Evolutionary conservation across 768 basidiomycete genomes (phyloP), one percentile per base, ranked within the genome.

Genomic region (Paxillus involutus): DNA sequence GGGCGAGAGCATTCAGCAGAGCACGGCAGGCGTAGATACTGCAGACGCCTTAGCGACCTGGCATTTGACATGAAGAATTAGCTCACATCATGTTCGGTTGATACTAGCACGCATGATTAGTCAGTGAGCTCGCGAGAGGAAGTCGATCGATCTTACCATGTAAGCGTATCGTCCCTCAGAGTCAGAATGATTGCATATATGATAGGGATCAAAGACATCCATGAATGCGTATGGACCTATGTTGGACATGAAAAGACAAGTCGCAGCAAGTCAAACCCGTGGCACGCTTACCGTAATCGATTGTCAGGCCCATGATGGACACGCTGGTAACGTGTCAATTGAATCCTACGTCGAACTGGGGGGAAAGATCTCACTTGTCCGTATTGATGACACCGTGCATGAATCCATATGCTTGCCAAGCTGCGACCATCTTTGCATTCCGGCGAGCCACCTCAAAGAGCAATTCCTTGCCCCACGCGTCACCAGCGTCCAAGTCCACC

Each of bases 321-420:
- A 90, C 82, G 51, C 88, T 90, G 58, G n/a, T 14, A 35, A 42
- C 35, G 41, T 12, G 51, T 67, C 32, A 66, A 41, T 24, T 37
- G 52, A 48, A 32, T 29, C 33, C 32, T 0, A 13, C 8, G 30
- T 13, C 16, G 43, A 11, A 10, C 10, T 26, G 44, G 13, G 13
- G 30, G 39, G 30, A 51, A 26, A 24, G 3, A n/a, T 64, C 80
- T 53, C 59, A 89, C 89, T 96, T 97, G 75, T 98, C 96, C 2
- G 95, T 96, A 65, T 98, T 98, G 62, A 99, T 93, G 36, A 99
- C 96, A 0, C 93, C 94, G 64, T 94, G 91, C 92, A 94, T 92
- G 67, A 91, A 94, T 1, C 93, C 93, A 68, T 89, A 90, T 7
- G 84, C 92, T 71, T 98, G 96, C 97, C 97, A 98, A 4, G 80